Percentiles rank a stretch among this genome's conserved stretches.
Evolutionary conservation across 306 rosid genomes (phyloP).

Genomic region (Argentina anserina): DNA sequence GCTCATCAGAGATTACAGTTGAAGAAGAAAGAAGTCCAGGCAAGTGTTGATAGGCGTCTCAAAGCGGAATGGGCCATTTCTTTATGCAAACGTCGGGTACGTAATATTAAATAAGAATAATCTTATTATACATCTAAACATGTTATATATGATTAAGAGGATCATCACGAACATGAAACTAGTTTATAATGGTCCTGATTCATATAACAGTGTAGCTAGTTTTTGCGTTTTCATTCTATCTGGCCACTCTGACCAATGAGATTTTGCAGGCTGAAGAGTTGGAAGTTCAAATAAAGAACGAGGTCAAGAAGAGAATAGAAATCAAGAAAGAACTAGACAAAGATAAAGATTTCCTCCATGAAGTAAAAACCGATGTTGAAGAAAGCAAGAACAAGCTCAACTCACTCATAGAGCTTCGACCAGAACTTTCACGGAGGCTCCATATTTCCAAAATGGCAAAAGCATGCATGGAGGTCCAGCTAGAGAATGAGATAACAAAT

Average conservation of each 20-base stretch:
- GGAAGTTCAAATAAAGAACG: conserved; percentile 43
- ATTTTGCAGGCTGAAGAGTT: conserved; percentile 47
- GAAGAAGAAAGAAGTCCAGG: conserved; percentile 55
- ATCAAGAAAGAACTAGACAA: conserved; percentile 32
- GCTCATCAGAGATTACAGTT: conserved; percentile 34
- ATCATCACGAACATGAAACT: too few species aligned
- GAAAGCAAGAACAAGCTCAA: conserved; percentile 47
- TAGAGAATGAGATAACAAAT: conserved; percentile 36
- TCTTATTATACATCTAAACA: too few species aligned
- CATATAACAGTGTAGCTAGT: background rate
- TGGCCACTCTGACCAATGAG: background rate
- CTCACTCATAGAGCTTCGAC: conserved; percentile 43
- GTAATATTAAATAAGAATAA: background rate
- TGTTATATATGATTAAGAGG: too few species aligned
- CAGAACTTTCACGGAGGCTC: conserved; percentile 52
- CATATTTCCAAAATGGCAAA: conserved; percentile 31
- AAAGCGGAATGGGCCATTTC: conserved; percentile 75
- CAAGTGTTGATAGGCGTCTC: conserved; percentile 34
- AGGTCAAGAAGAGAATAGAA: conserved; percentile 28
- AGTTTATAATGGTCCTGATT: too few species aligned
- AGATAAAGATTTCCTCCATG: conserved; percentile 38
- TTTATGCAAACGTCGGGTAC: conserved; percentile 57
- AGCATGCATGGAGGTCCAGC: conserved; percentile 32
- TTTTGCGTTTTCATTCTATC: background rate
- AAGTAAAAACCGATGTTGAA: conserved; percentile 37